Conservation (phyloP, 2,329 filamentous ascomycete species). For the Talaromyces sp. region DNA sequence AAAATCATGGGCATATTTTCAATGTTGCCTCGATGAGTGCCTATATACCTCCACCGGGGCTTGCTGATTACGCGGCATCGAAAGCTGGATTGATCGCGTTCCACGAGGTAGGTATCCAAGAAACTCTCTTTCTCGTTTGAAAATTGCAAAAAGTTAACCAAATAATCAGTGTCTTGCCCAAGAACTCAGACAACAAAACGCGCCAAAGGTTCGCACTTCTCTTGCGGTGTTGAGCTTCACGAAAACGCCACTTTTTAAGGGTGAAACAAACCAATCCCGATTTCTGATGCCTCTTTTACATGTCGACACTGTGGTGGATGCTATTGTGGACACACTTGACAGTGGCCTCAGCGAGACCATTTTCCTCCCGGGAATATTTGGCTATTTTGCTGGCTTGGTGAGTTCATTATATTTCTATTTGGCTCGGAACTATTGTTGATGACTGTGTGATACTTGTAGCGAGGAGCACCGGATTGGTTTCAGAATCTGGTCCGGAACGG, state of each 20-base stretch:
- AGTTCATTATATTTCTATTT: constrained; percentile 1
- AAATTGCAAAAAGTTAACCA: neutral
- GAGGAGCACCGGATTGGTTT: constrained; percentile 16
- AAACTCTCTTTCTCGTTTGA: neutral
- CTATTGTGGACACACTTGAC: constrained; percentile 17
- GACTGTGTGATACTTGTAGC: constrained; percentile 7
- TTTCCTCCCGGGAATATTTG: constrained; percentile 16
- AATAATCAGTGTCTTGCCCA: constrained; percentile 4
- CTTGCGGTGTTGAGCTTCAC: constrained; percentile 20
- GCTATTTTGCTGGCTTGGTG: constrained; percentile 19
- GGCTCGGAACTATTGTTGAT: neutral
- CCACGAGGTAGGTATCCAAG: constrained; percentile 13
- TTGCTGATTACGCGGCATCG: constrained; percentile 20
- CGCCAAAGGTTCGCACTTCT: constrained; percentile 16
- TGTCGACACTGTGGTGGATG: constrained; percentile 20
- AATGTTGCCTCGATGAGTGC: constrained; percentile 21
- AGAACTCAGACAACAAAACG: constrained; percentile 12
- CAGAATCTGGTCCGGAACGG: constrained; percentile 14
- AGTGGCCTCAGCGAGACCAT: constrained; percentile 16
- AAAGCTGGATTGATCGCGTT: constrained; percentile 22
- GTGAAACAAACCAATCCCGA: constrained; percentile 18
- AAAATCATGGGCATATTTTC: constrained; percentile 21
- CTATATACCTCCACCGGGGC: constrained; percentile 18
- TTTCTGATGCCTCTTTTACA: constrained; percentile 21
- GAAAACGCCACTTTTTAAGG: constrained; percentile 20